phyloP scores from a whole-genome alignment of 257 asterid species.

The Buddleja alternifolia region DNA sequence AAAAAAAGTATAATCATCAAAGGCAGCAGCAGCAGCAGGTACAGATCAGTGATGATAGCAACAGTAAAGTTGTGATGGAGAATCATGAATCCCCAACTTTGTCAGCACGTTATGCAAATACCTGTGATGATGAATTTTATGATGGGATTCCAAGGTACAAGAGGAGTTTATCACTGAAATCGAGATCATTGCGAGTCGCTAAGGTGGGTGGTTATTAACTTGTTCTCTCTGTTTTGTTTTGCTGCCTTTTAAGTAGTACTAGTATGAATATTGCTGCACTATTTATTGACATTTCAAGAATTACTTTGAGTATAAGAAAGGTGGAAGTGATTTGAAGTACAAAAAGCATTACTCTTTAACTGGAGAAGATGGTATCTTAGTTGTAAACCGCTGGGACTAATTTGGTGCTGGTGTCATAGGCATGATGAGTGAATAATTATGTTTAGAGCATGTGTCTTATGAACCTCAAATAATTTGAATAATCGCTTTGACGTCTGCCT shows the following conservation, averaged over 20 bases:
- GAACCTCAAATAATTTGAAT: neutral
- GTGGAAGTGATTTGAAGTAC: conserved; percentile 13
- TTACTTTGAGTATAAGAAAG: conserved; percentile 4
- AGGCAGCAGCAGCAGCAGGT: conserved; percentile 31
- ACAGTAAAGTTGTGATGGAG: conserved; percentile 28
- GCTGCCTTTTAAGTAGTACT: neutral
- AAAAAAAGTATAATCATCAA: conserved; percentile 30
- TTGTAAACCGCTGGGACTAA: neutral
- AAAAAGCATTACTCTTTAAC: conserved; percentile 14
- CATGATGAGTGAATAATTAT: neutral
- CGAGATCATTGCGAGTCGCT: conserved; percentile 54
- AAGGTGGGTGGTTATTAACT: conserved; percentile 46
- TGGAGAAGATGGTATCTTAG: neutral
- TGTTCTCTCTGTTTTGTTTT: neutral
- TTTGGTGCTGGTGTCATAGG: neutral
- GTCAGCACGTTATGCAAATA: conserved; percentile 32
- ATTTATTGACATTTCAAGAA: too few species aligned
- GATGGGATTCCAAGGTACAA: conserved; percentile 78
- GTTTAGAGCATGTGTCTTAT: neutral
- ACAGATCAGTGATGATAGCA: too few species aligned
- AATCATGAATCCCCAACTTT: conserved; percentile 35
- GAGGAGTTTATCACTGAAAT: conserved; percentile 51
- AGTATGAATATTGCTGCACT: too few species aligned
- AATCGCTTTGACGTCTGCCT: neutral
- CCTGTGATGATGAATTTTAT: conserved; percentile 66